phyloP scores from a whole-genome alignment of 306 rosid species.

The Gastrolobium villosum region DNA sequence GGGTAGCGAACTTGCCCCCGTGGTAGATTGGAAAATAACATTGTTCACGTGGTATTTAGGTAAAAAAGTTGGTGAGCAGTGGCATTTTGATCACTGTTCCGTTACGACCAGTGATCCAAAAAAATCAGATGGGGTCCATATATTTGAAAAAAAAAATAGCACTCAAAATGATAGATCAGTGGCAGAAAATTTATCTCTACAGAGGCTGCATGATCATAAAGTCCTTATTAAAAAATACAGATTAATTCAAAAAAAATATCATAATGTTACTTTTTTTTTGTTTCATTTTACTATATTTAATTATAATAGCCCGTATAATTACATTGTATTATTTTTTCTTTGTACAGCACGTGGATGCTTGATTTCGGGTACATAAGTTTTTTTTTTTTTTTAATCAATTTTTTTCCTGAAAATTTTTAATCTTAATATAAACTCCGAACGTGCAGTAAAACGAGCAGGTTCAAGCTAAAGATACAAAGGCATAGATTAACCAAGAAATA shows the following conservation, averaged over 20 bases:
- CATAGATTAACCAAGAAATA: constrained; percentile 44
- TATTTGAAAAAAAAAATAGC: no score
- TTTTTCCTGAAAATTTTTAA: neutral
- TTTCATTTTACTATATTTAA: neutral
- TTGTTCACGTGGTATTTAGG: no score
- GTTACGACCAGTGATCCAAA: no score
- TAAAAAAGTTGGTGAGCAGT: no score
- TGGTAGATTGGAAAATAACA: no score
- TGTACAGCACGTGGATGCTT: neutral
- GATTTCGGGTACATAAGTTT: constrained; percentile 9
- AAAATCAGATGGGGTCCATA: no score
- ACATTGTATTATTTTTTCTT: neutral
- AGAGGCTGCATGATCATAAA: no score
- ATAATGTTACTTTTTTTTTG: neutral
- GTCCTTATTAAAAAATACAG: neutral
- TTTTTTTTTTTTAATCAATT: neutral
- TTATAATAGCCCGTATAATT: neutral
- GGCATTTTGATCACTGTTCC: no score
- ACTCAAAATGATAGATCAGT: no score
- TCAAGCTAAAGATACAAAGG: constrained; percentile 45
- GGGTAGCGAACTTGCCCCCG: no score
- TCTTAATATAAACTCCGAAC: constrained; percentile 28
- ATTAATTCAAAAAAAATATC: neutral
- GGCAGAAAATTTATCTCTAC: no score
- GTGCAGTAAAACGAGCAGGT: constrained; percentile 25